A percentile compares a stretch with the other conserved stretches of the same genome.
Evolutionary conservation across 768 basidiomycete species (phyloP).

Genomic region (Hypholoma sublateritium): DNA sequence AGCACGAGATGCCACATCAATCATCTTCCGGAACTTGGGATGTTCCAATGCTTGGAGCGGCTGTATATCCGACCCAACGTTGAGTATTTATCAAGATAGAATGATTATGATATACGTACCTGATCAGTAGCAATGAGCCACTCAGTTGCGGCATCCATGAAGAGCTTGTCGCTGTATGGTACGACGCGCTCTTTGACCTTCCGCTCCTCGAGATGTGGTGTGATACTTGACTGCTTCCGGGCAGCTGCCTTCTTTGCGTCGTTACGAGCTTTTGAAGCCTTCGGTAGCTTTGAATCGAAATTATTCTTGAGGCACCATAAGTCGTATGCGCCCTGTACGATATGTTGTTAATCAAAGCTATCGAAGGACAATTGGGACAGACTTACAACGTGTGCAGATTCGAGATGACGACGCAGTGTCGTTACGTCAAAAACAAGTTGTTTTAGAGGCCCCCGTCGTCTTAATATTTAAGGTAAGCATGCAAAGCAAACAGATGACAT

Average conservation of each 20-base stretch:
- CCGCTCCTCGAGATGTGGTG: conserved; percentile 7
- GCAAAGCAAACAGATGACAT: not conserved
- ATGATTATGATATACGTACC: conserved; percentile 16
- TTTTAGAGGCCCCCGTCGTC: not conserved
- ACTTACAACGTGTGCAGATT: not conserved
- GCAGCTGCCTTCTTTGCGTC: conserved; percentile 16
- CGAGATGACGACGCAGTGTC: not conserved
- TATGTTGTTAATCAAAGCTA: not conserved
- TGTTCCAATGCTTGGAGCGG: conserved; percentile 23
- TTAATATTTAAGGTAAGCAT: not conserved
- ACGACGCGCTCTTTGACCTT: not conserved
- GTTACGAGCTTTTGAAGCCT: not conserved
- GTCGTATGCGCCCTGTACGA: conserved; percentile 5
- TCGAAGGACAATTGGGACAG: not conserved
- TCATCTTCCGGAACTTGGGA: conserved; percentile 26
- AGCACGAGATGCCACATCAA: conserved; percentile 26
- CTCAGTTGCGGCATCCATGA: conserved; percentile 17
- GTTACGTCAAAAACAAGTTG: not conserved
- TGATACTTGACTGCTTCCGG: not conserved
- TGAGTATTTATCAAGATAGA: not conserved
- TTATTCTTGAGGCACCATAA: conserved; percentile 7
- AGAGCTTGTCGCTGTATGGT: conserved; percentile 5
- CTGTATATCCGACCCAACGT: not conserved
- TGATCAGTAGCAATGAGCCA: conserved; percentile 37
- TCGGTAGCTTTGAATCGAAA: conserved; percentile 13